phyloP scores from a whole-genome alignment of 1,139 yeast genomes.

The Blastobotrys apis region DNA sequence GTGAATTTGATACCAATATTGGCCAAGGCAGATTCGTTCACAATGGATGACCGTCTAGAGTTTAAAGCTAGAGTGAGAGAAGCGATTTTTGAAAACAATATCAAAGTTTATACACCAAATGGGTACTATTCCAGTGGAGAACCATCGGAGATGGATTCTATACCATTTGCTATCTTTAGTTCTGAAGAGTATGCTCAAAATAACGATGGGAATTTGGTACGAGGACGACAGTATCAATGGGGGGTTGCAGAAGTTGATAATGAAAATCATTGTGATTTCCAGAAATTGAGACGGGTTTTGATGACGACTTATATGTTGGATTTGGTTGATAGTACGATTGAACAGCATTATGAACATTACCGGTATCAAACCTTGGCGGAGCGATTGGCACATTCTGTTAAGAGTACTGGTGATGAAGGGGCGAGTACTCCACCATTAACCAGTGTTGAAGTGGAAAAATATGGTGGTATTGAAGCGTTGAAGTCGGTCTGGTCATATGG shows the following conservation, averaged over 20 bases:
- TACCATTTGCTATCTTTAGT: slow-evolving; percentile 62
- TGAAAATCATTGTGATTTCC: slow-evolving; percentile 60
- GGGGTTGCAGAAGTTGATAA: slow-evolving; percentile 71
- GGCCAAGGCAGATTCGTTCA: slow-evolving; percentile 68
- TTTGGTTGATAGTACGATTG: slow-evolving; percentile 73
- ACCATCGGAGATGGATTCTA: slow-evolving; percentile 20
- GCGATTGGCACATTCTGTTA: slow-evolving; percentile 51
- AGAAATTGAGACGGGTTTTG: slow-evolving; percentile 51
- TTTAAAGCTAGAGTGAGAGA: slow-evolving; percentile 47
- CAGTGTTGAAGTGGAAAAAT: slow-evolving; percentile 19
- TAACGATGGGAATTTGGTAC: slow-evolving; percentile 40
- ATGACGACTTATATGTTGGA: slow-evolving; percentile 70
- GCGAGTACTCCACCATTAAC: neutral
- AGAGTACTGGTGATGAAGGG: neutral
- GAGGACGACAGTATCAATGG: slow-evolving; percentile 71
- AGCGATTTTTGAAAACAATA: slow-evolving; percentile 46
- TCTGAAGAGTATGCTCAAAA: slow-evolving; percentile 36
- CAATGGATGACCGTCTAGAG: slow-evolving; percentile 35
- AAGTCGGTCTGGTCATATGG: slow-evolving; percentile 41
- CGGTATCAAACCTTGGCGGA: slow-evolving; percentile 66
- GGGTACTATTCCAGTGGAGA: slow-evolving; percentile 3
- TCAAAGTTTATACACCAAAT: slow-evolving; percentile 28
- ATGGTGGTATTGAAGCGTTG: slow-evolving; percentile 35
- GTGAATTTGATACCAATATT: slow-evolving; percentile 76
- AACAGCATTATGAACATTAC: slow-evolving; percentile 74